These are phyloP conservation scores for Yarrowia sp. DNA, from an alignment of 805 yeast species.

Conservation along the genomic window DNA sequence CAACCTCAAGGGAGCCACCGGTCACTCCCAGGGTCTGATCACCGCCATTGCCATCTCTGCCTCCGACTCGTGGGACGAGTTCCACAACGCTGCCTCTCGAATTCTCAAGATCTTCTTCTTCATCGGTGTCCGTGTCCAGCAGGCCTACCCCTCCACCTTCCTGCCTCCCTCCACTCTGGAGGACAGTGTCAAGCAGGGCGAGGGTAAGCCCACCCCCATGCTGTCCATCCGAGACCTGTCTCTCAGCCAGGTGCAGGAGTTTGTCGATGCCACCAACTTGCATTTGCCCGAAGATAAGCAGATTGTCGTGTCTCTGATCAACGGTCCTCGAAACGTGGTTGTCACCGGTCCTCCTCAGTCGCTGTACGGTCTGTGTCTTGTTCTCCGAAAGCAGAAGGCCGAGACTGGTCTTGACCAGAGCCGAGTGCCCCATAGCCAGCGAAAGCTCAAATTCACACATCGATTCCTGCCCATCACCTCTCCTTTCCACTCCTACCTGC, in stretches of 20 bases:
- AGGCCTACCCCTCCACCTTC: conserved; percentile 90
- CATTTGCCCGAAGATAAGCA: conserved; percentile 93
- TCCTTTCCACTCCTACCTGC: conserved; percentile 94
- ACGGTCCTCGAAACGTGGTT: conserved; percentile 95
- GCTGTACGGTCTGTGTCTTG: conserved; percentile 89
- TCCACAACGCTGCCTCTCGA: conserved; percentile 71
- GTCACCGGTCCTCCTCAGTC: conserved; percentile 99
- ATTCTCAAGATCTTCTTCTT: conserved; percentile 87
- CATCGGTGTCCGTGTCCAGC: conserved; percentile 91
- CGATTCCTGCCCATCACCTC: conserved; percentile 94
- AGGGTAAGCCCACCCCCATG: conserved; percentile 98
- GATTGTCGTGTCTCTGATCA: conserved; percentile 85
- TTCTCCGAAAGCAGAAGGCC: conserved; percentile 93
- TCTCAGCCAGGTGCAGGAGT: conserved; percentile 75
- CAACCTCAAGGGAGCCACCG: conserved; percentile 57
- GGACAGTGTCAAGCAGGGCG: conserved; percentile 91
- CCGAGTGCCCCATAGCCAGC: conserved; percentile 89
- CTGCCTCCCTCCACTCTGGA: conserved; percentile 91
- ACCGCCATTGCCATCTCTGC: conserved; percentile 91
- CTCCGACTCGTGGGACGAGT: conserved; percentile 82
- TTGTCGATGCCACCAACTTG: conserved; percentile 84
- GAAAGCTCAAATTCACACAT: conserved; percentile 91
- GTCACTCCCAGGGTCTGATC: conserved; percentile 65
- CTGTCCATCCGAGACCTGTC: conserved; percentile 90
- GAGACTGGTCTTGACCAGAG: conserved; percentile 94